Percentiles rank a stretch among this genome's conserved stretches.
phyloP scores from a whole-genome alignment of 768 basidiomycete species.

The Naganishia onofrii region DNA sequence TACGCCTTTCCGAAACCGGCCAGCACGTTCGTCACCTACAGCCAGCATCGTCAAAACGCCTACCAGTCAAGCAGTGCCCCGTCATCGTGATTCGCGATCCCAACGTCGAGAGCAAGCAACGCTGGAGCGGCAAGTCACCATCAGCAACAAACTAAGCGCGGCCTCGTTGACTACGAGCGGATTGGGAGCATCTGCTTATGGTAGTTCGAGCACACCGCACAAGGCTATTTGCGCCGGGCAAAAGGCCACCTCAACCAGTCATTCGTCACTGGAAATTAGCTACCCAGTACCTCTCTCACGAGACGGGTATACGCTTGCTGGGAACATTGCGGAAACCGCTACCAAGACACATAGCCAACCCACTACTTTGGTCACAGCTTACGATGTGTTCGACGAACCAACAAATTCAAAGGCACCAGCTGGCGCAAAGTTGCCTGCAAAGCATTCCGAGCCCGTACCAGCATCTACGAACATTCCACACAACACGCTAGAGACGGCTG shows the following conservation, averaged over 20 bases:
- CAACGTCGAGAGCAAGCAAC: slow-evolving; percentile 2
- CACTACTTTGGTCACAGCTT: not conserved
- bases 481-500: not conserved
- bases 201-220: not conserved
- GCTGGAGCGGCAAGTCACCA: slow-evolving; percentile 7
- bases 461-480: not conserved
- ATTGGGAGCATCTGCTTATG: not conserved
- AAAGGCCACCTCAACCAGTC: not conserved
- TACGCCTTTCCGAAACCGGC: slow-evolving; percentile 1
- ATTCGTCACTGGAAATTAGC: not conserved
- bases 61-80: not conserved
- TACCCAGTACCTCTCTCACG: not conserved
- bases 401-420: not conserved
- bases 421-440: not conserved
- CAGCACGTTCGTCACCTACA: not conserved
- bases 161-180: slow-evolving; percentile 16
- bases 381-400: not conserved
- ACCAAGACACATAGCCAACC: not conserved
- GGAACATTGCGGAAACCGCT: not conserved
- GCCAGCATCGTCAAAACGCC: not conserved
- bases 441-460: not conserved
- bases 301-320: not conserved
- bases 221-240: not conserved
- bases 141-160: slow-evolving; percentile 8
- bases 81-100: not conserved